Evolutionary conservation across 768 basidiomycete species (phyloP).

Genomic region (Mycena chlorophos): DNA sequence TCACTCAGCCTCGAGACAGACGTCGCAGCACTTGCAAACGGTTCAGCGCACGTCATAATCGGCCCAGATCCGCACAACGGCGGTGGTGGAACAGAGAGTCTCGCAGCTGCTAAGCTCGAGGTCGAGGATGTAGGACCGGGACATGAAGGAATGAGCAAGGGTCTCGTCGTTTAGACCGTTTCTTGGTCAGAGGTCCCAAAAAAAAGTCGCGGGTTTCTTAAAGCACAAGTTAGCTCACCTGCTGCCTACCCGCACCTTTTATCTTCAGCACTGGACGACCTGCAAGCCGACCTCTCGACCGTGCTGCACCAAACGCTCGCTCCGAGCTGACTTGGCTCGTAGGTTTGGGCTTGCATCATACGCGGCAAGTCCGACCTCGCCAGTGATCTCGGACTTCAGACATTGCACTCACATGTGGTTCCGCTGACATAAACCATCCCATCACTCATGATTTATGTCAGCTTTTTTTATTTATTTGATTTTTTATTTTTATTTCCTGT

Average conservation of each 20-base stretch:
- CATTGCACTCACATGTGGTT: too few species aligned
- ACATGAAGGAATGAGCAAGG: constrained; percentile 51
- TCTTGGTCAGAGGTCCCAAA: constrained; percentile 54
- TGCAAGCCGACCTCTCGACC: constrained; percentile 70
- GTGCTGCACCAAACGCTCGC: constrained; percentile 65
- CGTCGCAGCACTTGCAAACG: constrained; percentile 78
- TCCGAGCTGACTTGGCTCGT: constrained; percentile 64
- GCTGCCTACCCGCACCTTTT: constrained; percentile 76
- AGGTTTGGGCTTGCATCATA: too few species aligned
- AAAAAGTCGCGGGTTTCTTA: constrained; percentile 15
- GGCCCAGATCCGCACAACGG: constrained; percentile 56
- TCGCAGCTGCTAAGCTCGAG: constrained; percentile 79
- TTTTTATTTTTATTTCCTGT: too few species aligned
- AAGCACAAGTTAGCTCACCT: constrained; percentile 63
- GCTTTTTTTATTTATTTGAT: too few species aligned
- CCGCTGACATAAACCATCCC: too few species aligned
- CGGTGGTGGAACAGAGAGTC: constrained; percentile 71
- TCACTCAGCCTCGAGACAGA: constrained; percentile 74
- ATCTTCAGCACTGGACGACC: constrained; percentile 65
- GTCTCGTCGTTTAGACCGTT: constrained; percentile 66
- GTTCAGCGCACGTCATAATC: constrained; percentile 75
- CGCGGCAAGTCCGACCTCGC: too few species aligned
- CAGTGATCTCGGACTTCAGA: too few species aligned
- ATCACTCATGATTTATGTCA: too few species aligned
- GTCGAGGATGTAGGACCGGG: constrained; percentile 56